These are phyloP conservation scores for Zymoseptoria pseudotritici DNA, from an alignment of 2,329 filamentous ascomycete genomes.

Conservation along the genomic window DNA sequence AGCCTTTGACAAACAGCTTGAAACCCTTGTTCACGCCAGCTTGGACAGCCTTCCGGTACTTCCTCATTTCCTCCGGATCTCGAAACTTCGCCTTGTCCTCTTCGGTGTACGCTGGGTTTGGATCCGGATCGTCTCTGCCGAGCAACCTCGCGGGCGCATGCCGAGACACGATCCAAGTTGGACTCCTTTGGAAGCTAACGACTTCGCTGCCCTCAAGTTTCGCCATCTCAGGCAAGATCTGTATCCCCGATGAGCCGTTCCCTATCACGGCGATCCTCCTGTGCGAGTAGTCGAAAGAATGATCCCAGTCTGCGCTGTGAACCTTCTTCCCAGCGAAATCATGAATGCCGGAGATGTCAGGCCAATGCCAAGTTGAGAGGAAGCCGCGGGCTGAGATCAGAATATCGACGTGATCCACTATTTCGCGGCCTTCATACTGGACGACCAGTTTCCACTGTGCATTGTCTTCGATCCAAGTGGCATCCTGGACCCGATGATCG, in stretches of 20 bases:
- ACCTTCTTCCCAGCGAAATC: slow-evolving; percentile 30
- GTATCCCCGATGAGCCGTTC: slow-evolving; percentile 33
- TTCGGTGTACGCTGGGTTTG: slow-evolving; percentile 20
- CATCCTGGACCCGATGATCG: slow-evolving; percentile 31
- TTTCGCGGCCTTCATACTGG: slow-evolving; percentile 17
- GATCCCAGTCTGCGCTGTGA: slow-evolving; percentile 31
- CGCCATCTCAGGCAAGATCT: slow-evolving; percentile 32
- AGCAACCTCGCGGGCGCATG: slow-evolving; percentile 12
- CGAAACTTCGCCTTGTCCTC: slow-evolving; percentile 25
- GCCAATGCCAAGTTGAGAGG: slow-evolving; percentile 29
- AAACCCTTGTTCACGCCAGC: slow-evolving; percentile 38
- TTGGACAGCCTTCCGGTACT: slow-evolving; percentile 39
- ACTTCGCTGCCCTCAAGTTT: slow-evolving; percentile 27
- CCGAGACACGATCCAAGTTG: slow-evolving; percentile 33
- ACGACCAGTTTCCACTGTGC: slow-evolving; percentile 35
- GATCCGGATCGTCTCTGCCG: slow-evolving; percentile 17
- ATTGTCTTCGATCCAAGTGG: slow-evolving; percentile 33
- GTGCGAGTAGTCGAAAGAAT: slow-evolving; percentile 23
- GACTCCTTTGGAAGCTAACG: slow-evolving; percentile 32
- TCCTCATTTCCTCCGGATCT: slow-evolving; percentile 36
- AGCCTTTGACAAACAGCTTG: slow-evolving; percentile 37
- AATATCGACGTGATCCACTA: slow-evolving; percentile 29
- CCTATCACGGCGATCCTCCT: slow-evolving; percentile 30
- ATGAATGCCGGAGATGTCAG: slow-evolving; percentile 29
- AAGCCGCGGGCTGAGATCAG: slow-evolving; percentile 28